These are phyloP conservation scores for Suillus ampliporus DNA, from an alignment of 768 basidiomycete species.

Conservation along the genomic window DNA sequence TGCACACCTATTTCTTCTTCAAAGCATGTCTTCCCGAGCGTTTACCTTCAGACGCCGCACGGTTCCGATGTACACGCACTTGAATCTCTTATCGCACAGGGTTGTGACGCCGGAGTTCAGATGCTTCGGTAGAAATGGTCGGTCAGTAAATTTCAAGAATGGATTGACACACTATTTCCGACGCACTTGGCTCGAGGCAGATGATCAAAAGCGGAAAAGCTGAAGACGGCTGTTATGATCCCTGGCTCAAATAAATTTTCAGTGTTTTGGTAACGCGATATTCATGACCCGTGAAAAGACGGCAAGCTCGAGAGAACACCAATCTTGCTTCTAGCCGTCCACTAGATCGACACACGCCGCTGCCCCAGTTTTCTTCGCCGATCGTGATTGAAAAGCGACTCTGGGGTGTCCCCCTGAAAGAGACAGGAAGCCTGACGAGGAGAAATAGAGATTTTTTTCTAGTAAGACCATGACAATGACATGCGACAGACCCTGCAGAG, in stretches of 20 bases:
- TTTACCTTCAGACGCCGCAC: background rate
- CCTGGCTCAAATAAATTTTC: background rate
- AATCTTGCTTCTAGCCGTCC: background rate
- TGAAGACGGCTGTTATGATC: background rate
- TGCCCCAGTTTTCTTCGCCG: background rate
- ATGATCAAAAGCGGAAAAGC: background rate
- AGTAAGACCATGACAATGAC: background rate
- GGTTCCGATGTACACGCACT: background rate
- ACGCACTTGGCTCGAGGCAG: background rate
- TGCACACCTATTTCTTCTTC: background rate
- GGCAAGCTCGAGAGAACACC: background rate
- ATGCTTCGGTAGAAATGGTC: conserved; percentile 2
- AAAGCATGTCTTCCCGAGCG: background rate
- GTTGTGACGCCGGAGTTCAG: background rate
- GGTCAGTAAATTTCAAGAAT: conserved; percentile 1
- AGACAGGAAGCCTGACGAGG: background rate
- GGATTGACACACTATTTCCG: background rate
- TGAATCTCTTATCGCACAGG: background rate
- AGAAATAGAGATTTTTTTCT: background rate
- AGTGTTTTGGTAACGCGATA: background rate
- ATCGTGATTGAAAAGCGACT: background rate
- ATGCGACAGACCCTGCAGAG: background rate
- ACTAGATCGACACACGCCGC: background rate
- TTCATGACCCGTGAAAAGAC: background rate
- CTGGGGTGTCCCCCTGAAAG: conserved; percentile 1